Percentiles rank a stretch among this genome's conserved stretches.
These are phyloP conservation scores for Eremomyces bilateralis DNA, from an alignment of 495 filamentous ascomycete genomes.

Conservation along the genomic window DNA sequence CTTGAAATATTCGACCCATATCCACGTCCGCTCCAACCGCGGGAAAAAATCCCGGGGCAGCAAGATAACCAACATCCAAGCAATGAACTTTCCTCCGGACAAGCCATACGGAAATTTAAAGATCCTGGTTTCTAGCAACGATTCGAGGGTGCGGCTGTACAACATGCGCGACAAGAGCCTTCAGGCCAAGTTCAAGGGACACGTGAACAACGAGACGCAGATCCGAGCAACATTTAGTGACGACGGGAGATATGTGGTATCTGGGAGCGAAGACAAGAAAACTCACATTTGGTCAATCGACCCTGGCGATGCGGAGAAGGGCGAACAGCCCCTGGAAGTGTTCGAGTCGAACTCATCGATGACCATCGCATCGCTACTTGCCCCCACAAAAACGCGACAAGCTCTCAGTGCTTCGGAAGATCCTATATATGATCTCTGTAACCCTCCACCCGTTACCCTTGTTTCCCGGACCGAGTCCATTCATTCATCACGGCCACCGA, in stretches of 20 bases:
- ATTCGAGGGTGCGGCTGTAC: slow-evolving; percentile 84
- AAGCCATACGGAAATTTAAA: slow-evolving; percentile 34
- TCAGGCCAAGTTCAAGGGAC: slow-evolving; percentile 78
- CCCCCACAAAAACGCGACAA: slow-evolving; percentile 57
- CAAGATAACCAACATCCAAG: slow-evolving; percentile 90
- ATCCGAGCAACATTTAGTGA: slow-evolving; percentile 81
- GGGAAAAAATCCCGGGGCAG: slow-evolving; percentile 90
- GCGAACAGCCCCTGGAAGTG: slow-evolving; percentile 57
- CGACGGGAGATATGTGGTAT: slow-evolving; percentile 71
- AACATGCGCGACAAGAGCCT: slow-evolving; percentile 63
- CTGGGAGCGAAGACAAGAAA: slow-evolving; percentile 77
- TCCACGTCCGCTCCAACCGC: slow-evolving; percentile 74
- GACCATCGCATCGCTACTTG: slow-evolving; percentile 70
- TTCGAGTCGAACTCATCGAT: slow-evolving; percentile 80
- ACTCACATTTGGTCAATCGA: slow-evolving; percentile 73
- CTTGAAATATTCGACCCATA: slow-evolving; percentile 58
- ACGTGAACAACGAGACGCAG: slow-evolving; percentile 80
- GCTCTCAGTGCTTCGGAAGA: slow-evolving; percentile 63
- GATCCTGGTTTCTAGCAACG: slow-evolving; percentile 81
- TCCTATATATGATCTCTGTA: slow-evolving; percentile 88
- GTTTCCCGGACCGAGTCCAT: slow-evolving; percentile 43
- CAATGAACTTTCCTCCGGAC: slow-evolving; percentile 36
- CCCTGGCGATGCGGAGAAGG: slow-evolving; percentile 18
- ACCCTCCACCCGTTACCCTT: slow-evolving; percentile 78
- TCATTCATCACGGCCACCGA: slow-evolving; percentile 17